Base-by-base conservation (phyloP, 2,329 filamentous ascomycete species). In the Talaromyces verruculosus region DNA sequence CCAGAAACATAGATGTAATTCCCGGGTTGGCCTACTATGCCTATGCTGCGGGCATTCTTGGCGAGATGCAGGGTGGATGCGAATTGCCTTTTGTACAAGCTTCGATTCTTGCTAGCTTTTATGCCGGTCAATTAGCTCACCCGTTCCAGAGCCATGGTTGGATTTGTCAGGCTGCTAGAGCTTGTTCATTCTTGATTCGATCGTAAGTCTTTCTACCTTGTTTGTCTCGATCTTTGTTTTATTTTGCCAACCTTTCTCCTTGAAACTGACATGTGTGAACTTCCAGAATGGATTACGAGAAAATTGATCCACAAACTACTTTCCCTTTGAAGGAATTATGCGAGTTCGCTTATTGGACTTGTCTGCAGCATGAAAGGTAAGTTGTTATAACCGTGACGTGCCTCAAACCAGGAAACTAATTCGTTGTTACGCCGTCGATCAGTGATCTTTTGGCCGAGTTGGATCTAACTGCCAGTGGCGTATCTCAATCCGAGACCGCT, bases 361-460 rank as follows among this genome's bases (percentile, higher is more conserved):
- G 92, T 75, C 81, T 97, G 68, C 94, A 98, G 74, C 84, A 98
- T 11, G 94, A 98, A 78, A 97, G 89, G 90, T 92, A 77, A 70
- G 78, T 64, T 8, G n/a, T 55, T 55, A 3, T n/a, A 35, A 2
- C 13, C n/a, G 4, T n/a, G 49, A 25, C 17, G 25, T 35, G n/a
- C 10, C 10, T 28, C 17, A 57, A 10, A 45, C 13, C 13, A 17
- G 33, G 19, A 22, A 28, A 51, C 57, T 67, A 25, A 67, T 45
- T 45, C 63, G 63, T 22, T 28, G 5, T 1, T 47, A 2, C 19
- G 57, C 69, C 64, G 13, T 33, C 55, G 17, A 1, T 6, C 65
- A 93, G 93, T 77, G 94, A 98, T 76, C 92, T 98, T 55, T 85
- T 97, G 57, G 95, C 95, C 2, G 95, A 99, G 78, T 83, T 98